phyloP scores from a whole-genome alignment of 106 monocot species.

The Hemerocallis citrina region DNA sequence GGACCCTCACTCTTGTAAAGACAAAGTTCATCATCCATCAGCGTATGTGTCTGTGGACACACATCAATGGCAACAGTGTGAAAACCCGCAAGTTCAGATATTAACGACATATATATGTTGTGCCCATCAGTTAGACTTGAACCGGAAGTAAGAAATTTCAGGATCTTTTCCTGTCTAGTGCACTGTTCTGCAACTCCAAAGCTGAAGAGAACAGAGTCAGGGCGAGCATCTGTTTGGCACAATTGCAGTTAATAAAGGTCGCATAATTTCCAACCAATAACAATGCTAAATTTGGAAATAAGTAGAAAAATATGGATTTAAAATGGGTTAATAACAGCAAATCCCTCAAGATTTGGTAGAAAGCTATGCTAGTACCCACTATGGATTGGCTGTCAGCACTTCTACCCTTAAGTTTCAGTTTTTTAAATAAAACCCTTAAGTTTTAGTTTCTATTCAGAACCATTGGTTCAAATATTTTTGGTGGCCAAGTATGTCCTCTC shows the following conservation, averaged over 20 bases:
- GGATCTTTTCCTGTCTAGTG: conserved; percentile 49
- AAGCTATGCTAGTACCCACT: no score
- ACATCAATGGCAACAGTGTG: conserved; percentile 18
- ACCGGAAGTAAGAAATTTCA: conserved; percentile 39
- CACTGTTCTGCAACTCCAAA: conserved; percentile 60
- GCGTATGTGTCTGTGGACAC: not conserved
- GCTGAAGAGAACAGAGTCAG: conserved; percentile 52
- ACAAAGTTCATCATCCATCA: conserved; percentile 15
- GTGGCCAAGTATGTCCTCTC: no score
- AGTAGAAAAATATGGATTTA: not conserved
- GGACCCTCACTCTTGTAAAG: conserved; percentile 16
- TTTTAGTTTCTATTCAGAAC: no score
- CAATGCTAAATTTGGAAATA: not conserved
- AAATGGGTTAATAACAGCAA: not conserved
- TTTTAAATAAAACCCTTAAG: no score
- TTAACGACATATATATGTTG: conserved; percentile 11
- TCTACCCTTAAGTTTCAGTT: no score
- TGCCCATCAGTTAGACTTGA: conserved; percentile 24
- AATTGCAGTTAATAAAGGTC: not conserved
- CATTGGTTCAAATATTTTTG: no score
- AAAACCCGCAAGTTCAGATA: conserved; percentile 14
- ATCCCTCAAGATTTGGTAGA: no score
- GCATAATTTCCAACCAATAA: not conserved
- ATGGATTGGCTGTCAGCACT: no score
- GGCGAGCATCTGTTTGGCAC: conserved; percentile 32